Conservation (phyloP, 129 eudicot species). For the Flaveria brownii region DNA sequence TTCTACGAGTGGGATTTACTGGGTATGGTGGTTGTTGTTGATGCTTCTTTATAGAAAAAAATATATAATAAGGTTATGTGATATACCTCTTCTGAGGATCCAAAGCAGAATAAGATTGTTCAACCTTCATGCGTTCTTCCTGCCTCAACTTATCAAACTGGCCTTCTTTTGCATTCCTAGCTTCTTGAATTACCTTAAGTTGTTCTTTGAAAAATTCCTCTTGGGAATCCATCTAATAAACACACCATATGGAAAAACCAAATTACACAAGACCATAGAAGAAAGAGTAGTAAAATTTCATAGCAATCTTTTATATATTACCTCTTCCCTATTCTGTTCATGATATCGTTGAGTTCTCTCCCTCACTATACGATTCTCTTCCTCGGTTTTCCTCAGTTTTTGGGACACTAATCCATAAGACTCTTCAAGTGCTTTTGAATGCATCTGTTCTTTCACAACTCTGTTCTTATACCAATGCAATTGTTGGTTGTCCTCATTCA, state of each 20-base stretch:
- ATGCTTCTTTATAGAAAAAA: background rate
- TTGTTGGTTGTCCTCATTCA: constrained; percentile 84
- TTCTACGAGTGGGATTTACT: too few relatives aligned
- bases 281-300: background rate
- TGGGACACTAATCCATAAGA: constrained; percentile 44
- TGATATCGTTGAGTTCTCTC: constrained; percentile 58
- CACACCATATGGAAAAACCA: background rate
- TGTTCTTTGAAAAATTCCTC: constrained; percentile 75
- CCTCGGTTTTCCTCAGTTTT: constrained; percentile 50
- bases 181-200: constrained; percentile 46
- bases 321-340: constrained; percentile 72
- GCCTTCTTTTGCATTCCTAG: constrained; percentile 50
- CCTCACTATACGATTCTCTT: constrained; percentile 56
- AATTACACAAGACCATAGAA: background rate
- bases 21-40: too few relatives aligned
- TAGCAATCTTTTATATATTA: constrained; percentile 18
- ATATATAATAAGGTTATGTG: background rate
- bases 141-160: constrained; percentile 65
- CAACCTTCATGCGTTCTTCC: constrained; percentile 47
- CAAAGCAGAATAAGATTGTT: constrained; percentile 32
- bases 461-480: constrained; percentile 49
- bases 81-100: constrained; percentile 49
- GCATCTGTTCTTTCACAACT: constrained; percentile 50
- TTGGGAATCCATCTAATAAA: constrained; percentile 70
- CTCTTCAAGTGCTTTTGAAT: constrained; percentile 65